Evolutionary conservation across 139 green algal genomes (phyloP).

Genomic region (Trebouxia sp.): DNA sequence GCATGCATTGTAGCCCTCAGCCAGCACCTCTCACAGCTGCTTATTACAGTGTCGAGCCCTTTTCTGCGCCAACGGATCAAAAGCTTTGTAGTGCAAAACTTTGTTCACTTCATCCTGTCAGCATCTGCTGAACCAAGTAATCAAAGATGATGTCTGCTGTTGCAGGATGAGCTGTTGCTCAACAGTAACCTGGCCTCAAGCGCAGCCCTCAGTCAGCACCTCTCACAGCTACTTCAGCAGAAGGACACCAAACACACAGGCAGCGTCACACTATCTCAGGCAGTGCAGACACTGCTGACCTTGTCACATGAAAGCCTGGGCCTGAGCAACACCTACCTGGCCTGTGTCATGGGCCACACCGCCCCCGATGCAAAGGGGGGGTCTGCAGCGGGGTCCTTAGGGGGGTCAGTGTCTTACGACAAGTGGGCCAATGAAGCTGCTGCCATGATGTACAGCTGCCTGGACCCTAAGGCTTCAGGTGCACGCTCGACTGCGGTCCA

Average conservation of each 20-base stretch:
- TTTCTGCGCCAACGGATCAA: too few relatives aligned
- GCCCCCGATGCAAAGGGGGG: not conserved
- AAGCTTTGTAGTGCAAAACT: not conserved
- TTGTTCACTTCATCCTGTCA: too few relatives aligned
- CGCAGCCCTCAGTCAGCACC: conserved; percentile 1
- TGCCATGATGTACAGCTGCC: conserved; percentile 14
- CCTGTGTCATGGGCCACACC: not conserved
- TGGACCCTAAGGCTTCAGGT: not conserved
- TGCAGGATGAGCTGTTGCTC: conserved; percentile 4
- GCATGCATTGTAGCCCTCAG: too few relatives aligned
- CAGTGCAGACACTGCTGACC: not conserved
- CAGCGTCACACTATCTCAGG: not conserved
- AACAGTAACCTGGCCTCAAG: not conserved
- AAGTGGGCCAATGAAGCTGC: not conserved
- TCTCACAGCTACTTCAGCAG: not conserved
- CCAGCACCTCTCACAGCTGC: too few relatives aligned
- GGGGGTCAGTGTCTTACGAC: not conserved
- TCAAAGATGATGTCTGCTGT: too few relatives aligned
- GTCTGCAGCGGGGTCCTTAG: too few relatives aligned
- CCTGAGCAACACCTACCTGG: not conserved
- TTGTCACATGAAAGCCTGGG: not conserved
- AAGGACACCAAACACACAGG: not conserved
- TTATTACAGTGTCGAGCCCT: too few relatives aligned
- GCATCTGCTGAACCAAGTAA: too few relatives aligned
- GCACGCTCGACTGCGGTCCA: not conserved